Evolutionary conservation across 768 basidiomycete genomes (phyloP).

Genomic region (Podaxis sp.): DNA sequence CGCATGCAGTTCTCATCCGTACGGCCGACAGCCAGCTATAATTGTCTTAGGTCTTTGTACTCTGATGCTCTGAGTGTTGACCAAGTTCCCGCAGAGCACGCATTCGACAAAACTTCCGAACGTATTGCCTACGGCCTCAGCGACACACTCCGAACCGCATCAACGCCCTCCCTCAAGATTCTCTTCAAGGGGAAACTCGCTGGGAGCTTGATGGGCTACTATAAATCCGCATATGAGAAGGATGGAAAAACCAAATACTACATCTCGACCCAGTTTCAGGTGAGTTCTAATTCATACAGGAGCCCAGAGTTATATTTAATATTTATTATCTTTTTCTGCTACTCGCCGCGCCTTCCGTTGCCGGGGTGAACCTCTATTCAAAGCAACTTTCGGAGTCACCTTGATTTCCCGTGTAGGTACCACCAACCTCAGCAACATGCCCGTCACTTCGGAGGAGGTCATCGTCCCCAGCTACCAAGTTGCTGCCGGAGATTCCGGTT

Average conservation of each 20-base stretch:
- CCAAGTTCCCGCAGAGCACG: conserved; percentile 38
- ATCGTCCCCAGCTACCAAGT: conserved; percentile 29
- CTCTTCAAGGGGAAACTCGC: conserved; percentile 66
- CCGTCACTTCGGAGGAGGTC: conserved; percentile 56
- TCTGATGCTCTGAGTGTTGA: conserved; percentile 48
- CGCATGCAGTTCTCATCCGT: background rate
- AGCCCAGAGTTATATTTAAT: background rate
- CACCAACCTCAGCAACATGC: conserved; percentile 85
- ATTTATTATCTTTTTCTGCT: conserved; percentile 39
- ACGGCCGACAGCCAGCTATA: background rate
- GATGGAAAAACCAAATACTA: conserved; percentile 64
- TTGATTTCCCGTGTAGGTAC: conserved; percentile 74
- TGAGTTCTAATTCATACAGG: conserved; percentile 18
- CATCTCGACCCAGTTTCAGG: conserved; percentile 88
- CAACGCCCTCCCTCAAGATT: conserved; percentile 67
- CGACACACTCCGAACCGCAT: conserved; percentile 52
- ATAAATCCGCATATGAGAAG: conserved; percentile 60
- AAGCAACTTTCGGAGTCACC: conserved; percentile 75
- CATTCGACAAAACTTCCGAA: conserved; percentile 58
- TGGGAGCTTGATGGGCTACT: conserved; percentile 79
- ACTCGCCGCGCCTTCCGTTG: conserved; percentile 82
- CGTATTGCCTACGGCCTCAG: conserved; percentile 60
- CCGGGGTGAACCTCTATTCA: conserved; percentile 92
- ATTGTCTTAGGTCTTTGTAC: conserved; percentile 36
- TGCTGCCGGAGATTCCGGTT: conserved; percentile 29